Percentiles rank a stretch among this genome's conserved stretches.
phyloP scores from a whole-genome alignment of 2,329 filamentous ascomycete genomes.

The Sarocladium brachiariae region DNA sequence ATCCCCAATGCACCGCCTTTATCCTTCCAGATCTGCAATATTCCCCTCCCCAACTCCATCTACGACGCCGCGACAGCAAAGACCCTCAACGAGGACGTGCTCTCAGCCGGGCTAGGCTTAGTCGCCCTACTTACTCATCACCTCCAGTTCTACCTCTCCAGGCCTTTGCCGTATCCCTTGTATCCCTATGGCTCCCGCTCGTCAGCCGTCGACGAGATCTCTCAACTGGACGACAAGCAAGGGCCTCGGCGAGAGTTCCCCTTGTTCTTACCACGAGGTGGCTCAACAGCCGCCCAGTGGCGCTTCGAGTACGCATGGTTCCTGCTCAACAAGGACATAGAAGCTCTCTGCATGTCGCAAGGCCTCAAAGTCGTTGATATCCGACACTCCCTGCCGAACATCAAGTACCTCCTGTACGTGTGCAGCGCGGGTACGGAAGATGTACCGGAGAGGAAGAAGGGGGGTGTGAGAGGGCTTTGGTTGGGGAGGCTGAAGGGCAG shows the following conservation, averaged over 20 bases:
- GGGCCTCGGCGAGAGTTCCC: constrained; percentile 64
- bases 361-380: constrained; percentile 81
- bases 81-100: constrained; percentile 56
- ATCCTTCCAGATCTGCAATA: constrained; percentile 73
- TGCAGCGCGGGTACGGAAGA: constrained; percentile 70
- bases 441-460: constrained; percentile 53
- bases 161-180: constrained; percentile 76
- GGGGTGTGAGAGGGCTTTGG: constrained; percentile 54
- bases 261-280: constrained; percentile 58
- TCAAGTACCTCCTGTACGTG: constrained; percentile 88
- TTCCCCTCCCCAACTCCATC: constrained; percentile 73
- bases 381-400: constrained; percentile 82
- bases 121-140: constrained; percentile 68
- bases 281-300: constrained; percentile 66
- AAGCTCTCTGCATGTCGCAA: constrained; percentile 57
- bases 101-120: constrained; percentile 76
- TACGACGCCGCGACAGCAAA: constrained; percentile 49
- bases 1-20: constrained; percentile 50
- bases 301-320: constrained; percentile 96
- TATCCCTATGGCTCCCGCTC: constrained; percentile 66
- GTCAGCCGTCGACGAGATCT: constrained; percentile 69
- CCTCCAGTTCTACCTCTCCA: constrained; percentile 74
- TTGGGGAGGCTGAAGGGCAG: constrained; percentile 37
- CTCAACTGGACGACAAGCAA: constrained; percentile 40
- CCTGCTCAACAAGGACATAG: constrained; percentile 92